Percentiles rank a stretch among this genome's conserved stretches.
phyloP scores from a whole-genome alignment of 1,284 basidiomycete genomes.

The Sanghuangporus sanghuang region DNA sequence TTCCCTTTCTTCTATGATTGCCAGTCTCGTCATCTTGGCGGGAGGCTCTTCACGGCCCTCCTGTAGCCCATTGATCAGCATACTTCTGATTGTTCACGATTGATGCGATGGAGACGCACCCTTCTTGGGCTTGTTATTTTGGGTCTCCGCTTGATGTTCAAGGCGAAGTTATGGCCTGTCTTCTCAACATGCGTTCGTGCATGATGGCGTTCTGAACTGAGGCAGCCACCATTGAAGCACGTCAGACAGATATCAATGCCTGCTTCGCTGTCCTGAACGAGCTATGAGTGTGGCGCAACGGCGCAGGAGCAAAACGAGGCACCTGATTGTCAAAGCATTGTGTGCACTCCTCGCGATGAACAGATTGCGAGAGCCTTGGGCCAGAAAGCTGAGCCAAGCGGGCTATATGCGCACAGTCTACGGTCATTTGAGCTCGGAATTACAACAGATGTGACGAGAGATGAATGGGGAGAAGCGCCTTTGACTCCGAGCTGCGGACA shows the following conservation, averaged over 20 bases:
- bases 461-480: neutral
- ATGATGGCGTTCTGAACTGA: slow-evolving; percentile 60
- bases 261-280: slow-evolving; percentile 55
- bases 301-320: slow-evolving; percentile 20
- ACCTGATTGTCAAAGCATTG: slow-evolving; percentile 96
- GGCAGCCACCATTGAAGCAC: slow-evolving; percentile 94
- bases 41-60: slow-evolving; percentile 73
- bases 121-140: slow-evolving; percentile 59
- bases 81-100: neutral
- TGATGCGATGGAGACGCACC: slow-evolving; percentile 39
- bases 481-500: neutral
- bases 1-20: slow-evolving; percentile 80
- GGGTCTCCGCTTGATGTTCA: slow-evolving; percentile 77
- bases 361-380: slow-evolving; percentile 44
- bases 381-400: slow-evolving; percentile 5
- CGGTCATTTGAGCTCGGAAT: neutral
- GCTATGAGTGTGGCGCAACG: neutral
- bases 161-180: slow-evolving; percentile 70
- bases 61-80: neutral
- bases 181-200: slow-evolving; percentile 67
- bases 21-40: slow-evolving; percentile 82
- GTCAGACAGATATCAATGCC: slow-evolving; percentile 88
- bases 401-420: slow-evolving; percentile 2
- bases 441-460: neutral
- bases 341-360: slow-evolving; percentile 88